phyloP scores from a whole-genome alignment of 2,329 filamentous ascomycete genomes.

The Microascus cirrosus region DNA sequence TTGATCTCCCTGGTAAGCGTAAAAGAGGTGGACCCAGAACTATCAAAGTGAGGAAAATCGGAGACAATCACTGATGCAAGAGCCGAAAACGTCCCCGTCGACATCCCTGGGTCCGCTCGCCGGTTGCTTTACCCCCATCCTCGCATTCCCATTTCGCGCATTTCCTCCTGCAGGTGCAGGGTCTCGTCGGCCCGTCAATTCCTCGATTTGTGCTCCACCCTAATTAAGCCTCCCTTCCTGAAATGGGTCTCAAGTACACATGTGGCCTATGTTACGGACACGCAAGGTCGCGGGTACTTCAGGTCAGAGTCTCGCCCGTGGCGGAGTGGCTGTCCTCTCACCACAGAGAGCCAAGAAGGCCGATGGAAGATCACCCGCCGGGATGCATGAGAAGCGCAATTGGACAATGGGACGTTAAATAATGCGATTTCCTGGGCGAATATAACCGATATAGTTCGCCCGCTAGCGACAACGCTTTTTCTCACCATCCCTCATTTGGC shows the following conservation, averaged over 20 bases:
- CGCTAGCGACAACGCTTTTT: too few species aligned
- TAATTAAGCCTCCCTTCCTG: background rate
- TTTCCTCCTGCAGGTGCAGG: background rate
- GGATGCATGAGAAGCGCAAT: too few species aligned
- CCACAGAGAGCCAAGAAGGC: background rate
- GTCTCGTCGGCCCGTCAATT: background rate
- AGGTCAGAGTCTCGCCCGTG: background rate
- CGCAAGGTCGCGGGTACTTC: background rate
- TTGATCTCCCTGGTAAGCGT: too few species aligned
- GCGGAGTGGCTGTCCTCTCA: background rate
- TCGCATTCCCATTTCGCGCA: background rate
- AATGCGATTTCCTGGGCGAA: too few species aligned
- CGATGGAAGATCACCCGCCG: background rate
- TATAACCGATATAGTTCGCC: too few species aligned
- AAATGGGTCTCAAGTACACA: background rate
- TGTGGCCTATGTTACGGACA: background rate
- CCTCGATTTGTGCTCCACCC: background rate
- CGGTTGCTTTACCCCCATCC: background rate
- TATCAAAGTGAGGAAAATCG: too few species aligned
- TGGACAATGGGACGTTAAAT: too few species aligned
- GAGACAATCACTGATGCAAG: too few species aligned
- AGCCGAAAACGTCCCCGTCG: too few species aligned
- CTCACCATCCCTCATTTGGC: too few species aligned
- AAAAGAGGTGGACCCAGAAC: too few species aligned
- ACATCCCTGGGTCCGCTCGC: too few species aligned